A percentile compares a stretch with the other conserved stretches of the same genome.
Evolutionary conservation across 768 basidiomycete species (phyloP).

Genomic region (Phaeotremella skinneri): DNA sequence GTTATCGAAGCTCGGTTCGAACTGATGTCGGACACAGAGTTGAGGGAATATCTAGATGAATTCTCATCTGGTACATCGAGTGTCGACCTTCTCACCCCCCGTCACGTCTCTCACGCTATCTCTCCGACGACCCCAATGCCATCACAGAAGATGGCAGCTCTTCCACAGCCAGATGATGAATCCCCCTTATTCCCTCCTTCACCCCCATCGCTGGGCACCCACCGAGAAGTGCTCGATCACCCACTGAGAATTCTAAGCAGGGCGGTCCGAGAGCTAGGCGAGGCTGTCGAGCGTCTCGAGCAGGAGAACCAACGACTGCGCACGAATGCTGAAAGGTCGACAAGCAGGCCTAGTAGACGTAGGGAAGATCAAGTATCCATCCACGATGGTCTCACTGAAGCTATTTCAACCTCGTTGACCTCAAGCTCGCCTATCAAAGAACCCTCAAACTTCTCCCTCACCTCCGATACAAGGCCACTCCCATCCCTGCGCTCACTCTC

Average conservation of each 20-base stretch:
- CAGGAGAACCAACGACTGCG: conserved; percentile 35
- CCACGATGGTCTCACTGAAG: conserved; percentile 45
- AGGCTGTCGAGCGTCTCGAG: conserved; percentile 25
- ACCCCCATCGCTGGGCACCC: conserved; percentile 15
- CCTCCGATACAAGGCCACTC: conserved; percentile 3
- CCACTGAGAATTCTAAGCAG: conserved; percentile 33
- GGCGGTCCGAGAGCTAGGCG: conserved; percentile 33
- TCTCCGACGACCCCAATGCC: neutral
- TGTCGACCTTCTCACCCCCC: neutral
- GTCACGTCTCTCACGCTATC: neutral
- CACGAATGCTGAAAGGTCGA: conserved; percentile 8
- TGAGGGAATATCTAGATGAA: conserved; percentile 13
- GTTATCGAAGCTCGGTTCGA: conserved; percentile 33
- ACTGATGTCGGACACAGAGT: conserved; percentile 32
- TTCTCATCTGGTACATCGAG: neutral
- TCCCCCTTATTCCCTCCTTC: conserved; percentile 41
- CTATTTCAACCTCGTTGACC: conserved; percentile 45
- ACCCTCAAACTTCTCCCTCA: conserved; percentile 14
- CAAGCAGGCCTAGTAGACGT: neutral
- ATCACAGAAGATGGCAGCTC: neutral
- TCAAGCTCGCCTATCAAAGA: neutral
- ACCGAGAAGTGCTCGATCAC: conserved; percentile 21
- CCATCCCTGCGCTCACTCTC: conserved; percentile 11
- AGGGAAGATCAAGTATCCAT: conserved; percentile 20
- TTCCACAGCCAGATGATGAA: neutral